Base-by-base conservation (phyloP, 2,329 filamentous ascomycete genomes). In the Hymenoscyphus salicellus region DNA sequence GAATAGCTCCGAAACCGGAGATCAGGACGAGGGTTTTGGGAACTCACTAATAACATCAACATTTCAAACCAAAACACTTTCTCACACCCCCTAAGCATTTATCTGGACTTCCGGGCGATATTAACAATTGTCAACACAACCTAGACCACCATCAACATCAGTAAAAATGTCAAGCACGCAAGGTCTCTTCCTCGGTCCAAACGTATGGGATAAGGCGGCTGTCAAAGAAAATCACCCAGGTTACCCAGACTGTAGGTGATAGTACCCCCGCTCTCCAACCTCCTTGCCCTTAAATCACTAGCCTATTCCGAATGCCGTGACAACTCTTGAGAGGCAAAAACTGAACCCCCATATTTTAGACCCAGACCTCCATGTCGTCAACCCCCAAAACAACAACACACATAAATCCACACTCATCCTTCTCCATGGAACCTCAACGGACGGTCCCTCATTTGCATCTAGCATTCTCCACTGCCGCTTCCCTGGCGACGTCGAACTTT, bases 361-460 rank as follows among this genome's bases (percentile, higher is more conserved):
- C n/a, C 58, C 38, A 7, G 26, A 14, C 49, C 69, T 66, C 26
- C 63, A 71, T 61, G 67, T 73, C 11, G 61, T 70, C 36, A 46
- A 63, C 36, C 68, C 72, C 8, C 60, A 30, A 30, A 30, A 58
- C 16, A 43, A 63, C n/a, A 41, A 43, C 46, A 75, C 70, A 0
- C 77, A 79, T 58, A 65, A 57, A 7, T 61, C 60, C 2, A 77
- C 77, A 2, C 56, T 79, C 33, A 77, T 80, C 33, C 70, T 79
- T 60, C 76, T 80, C n/a, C 79, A 80, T 59, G 79, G 78, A 20
- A 76, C 76, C 38, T 78, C 78, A 32, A 75, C 72, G 41, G 73
- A 72, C 23, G 75, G 75, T 20, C 64, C 72, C 3, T 68, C 69
- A 16, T 79, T 81, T 52, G 77, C 77, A 4, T 59, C 64, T 26